phyloP scores from a whole-genome alignment of 2,329 filamentous ascomycete species.

The Rhinocladiella mackenziei region DNA sequence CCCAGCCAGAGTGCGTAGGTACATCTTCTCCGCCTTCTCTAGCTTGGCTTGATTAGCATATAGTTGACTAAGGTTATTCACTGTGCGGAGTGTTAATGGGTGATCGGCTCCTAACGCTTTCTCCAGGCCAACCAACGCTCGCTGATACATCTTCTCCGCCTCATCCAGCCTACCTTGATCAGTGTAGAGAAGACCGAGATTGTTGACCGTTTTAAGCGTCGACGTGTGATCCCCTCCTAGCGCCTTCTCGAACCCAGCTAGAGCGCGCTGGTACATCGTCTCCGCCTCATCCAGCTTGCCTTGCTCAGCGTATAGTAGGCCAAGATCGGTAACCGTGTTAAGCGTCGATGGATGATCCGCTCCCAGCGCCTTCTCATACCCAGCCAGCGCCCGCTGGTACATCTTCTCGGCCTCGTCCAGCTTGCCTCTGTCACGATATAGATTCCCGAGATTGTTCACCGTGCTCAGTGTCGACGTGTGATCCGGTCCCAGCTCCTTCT shows the following conservation, averaged over 20 bases:
- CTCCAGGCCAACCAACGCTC: background rate
- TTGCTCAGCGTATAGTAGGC: constrained; percentile 23
- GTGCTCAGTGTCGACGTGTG: no score
- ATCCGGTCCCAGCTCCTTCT: no score
- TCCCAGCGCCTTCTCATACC: constrained; percentile 12
- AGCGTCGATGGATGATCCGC: constrained; percentile 28
- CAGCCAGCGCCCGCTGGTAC: constrained; percentile 14
- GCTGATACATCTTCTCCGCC: background rate
- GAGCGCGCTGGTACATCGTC: background rate
- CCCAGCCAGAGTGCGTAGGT: constrained; percentile 12
- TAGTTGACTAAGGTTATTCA: constrained; percentile 13
- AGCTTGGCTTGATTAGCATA: constrained; percentile 16
- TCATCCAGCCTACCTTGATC: background rate
- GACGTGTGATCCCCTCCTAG: background rate
- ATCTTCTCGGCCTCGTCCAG: constrained; percentile 8
- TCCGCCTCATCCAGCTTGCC: constrained; percentile 30
- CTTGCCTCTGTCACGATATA: constrained; percentile 17
- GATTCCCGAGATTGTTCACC: constrained; percentile 16
- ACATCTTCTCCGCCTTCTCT: constrained; percentile 10
- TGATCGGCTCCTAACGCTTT: no score
- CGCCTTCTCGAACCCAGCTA: background rate
- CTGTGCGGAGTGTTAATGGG: no score
- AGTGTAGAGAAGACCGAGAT: background rate
- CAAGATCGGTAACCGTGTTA: constrained; percentile 28
- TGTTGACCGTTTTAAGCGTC: background rate